Evolutionary conservation across 768 basidiomycete genomes (phyloP).

Genomic region (Boletus subcaerulescens): DNA sequence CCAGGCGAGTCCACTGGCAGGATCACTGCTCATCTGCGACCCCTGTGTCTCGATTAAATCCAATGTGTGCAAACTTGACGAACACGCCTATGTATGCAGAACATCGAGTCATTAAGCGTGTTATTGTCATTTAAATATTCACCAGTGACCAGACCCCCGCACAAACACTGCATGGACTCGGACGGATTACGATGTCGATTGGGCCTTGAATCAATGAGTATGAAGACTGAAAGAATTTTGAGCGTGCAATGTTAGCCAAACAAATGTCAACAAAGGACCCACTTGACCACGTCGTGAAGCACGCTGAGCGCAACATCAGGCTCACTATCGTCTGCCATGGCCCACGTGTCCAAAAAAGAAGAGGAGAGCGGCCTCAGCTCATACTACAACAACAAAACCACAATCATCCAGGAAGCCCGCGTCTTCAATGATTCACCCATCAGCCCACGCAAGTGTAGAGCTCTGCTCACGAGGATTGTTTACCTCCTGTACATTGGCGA

Average conservation of each 20-base stretch:
- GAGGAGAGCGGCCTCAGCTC: constrained; percentile 91
- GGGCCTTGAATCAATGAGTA: too few relatives aligned
- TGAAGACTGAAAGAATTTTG: too few relatives aligned
- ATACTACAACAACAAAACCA: constrained; percentile 96
- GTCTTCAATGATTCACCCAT: constrained; percentile 99
- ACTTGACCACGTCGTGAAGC: constrained; percentile 21
- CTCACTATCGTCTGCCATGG: constrained; percentile 52
- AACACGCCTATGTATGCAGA: too few relatives aligned
- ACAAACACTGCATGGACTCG: too few relatives aligned
- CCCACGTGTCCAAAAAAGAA: constrained; percentile 91
- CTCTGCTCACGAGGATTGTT: constrained; percentile 93
- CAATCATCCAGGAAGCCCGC: constrained; percentile 96
- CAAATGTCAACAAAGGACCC: constrained; percentile 21
- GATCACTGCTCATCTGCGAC: too few relatives aligned
- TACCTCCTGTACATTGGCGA: constrained; percentile 97
- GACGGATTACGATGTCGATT: too few relatives aligned
- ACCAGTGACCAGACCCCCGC: too few relatives aligned
- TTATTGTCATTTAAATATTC: too few relatives aligned
- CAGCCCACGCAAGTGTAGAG: constrained; percentile 94
- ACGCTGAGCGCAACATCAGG: constrained; percentile 9
- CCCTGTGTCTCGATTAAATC: too few relatives aligned
- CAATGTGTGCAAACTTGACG: too few relatives aligned
- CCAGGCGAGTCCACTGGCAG: too few relatives aligned
- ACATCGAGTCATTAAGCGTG: too few relatives aligned
- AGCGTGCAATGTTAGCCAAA: constrained; percentile 10